A percentile compares a stretch with the other conserved stretches of the same genome.
Evolutionary conservation across 306 rosid genomes (phyloP).

Genomic region (Purshia tridentata): DNA sequence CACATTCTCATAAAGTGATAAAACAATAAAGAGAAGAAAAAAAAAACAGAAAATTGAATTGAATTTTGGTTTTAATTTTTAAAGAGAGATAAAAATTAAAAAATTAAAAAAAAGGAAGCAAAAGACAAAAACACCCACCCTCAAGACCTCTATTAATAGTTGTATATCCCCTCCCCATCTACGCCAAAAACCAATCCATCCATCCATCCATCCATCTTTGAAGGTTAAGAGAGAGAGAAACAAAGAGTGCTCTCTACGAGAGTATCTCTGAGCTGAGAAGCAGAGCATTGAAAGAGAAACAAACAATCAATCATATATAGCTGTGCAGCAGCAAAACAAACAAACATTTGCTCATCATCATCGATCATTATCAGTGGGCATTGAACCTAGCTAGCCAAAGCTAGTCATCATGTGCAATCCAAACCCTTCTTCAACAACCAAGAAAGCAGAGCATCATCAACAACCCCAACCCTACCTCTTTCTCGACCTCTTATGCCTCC

Average conservation of each 20-base stretch:
- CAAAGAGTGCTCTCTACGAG: conserved; percentile 45
- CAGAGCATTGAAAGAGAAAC: conserved; percentile 1
- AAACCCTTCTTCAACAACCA: conserved; percentile 1
- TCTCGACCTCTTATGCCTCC: conserved; percentile 13
- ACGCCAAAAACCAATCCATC: conserved; percentile 22
- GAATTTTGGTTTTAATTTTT: neutral
- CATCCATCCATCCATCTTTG: conserved; percentile 16
- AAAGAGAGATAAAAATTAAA: conserved; percentile 8
- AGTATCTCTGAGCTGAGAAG: conserved; percentile 24
- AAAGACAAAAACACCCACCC: conserved; percentile 11
- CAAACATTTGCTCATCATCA: neutral
- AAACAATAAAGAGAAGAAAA: neutral
- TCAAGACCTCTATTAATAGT: conserved; percentile 24
- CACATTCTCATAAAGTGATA: neutral
- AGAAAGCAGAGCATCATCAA: conserved; percentile 18
- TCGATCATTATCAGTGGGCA: no score
- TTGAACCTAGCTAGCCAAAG: no score
- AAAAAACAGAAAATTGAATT: neutral
- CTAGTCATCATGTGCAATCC: conserved; percentile 30
- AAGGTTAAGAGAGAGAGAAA: neutral
- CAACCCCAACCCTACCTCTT: conserved; percentile 18
- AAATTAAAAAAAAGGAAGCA: neutral
- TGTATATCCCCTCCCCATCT: conserved; percentile 5
- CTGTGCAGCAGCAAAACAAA: neutral
- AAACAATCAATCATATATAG: neutral